Base-by-base conservation (phyloP, 768 basidiomycete species). In the Crepidotus variabilis region DNA sequence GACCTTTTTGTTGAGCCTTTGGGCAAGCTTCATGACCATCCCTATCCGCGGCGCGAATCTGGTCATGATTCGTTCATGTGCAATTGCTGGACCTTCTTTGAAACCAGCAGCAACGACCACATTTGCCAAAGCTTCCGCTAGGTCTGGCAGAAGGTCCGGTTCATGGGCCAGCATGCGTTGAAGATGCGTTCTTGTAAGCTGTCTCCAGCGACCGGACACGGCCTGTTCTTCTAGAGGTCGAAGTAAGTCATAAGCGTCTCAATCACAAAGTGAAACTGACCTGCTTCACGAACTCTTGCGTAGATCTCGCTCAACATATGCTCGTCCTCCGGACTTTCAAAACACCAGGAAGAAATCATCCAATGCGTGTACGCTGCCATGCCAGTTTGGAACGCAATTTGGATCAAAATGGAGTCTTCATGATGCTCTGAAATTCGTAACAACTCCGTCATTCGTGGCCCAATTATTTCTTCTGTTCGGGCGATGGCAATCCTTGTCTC, bases 141-240 rank as follows among this genome's bases (percentile, higher is more conserved):
- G 69, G 22, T 66, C 65, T 20, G 61, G 43, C 5, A 63, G 56
- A 11, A 71, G 54, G 54, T 76, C 75, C 5, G 66, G 64, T 18
- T 71, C 70, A n/a, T 68, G 69, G 2, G 71, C 58, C 18, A 75
- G 65, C 70, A 72, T 71, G 43, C 68, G 69, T 55, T 72, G 72
- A 18, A 78, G 73, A 52, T 83, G 78, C 23, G 70, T 68, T 50
- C 78, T 72, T 23, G 83, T 84, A 59, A 85, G 58, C 22, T 82
- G 76, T 55, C 83, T 75, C 83, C 83, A 85, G 23, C 78, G 72
- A 50, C 81, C 83, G 14, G 82, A 76, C 24, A 80, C 74, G 1
- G 77, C 72, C 65, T 82, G 82, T 23, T 74, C 71, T 62, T 84
- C 82, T 81, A 20, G 13, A 51, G 43, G 16, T 35, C 51, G 47